A percentile compares a stretch with the other conserved stretches of the same genome.
Conservation (phyloP, 108 stramenopile species). For the Skeletonema potamos region DNA sequence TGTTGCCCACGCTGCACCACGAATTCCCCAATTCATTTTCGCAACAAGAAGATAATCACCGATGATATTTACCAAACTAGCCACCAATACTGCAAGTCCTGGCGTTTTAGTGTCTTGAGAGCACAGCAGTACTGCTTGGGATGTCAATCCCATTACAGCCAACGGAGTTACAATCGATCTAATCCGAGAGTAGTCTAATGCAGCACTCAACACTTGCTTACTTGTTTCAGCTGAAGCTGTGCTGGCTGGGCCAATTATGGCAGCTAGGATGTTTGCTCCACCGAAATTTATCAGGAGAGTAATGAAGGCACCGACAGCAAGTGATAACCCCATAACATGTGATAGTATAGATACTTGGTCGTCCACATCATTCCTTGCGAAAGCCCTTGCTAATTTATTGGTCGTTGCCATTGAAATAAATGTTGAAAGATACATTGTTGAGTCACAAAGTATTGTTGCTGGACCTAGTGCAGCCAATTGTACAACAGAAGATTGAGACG, state of each 20-base stretch:
- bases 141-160: constrained; percentile 68
- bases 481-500: constrained; percentile 42
- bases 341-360: constrained; percentile 50
- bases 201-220: constrained; percentile 47
- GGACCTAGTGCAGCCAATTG: constrained; percentile 94
- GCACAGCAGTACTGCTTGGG: constrained; percentile 79
- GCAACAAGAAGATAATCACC: constrained; percentile 71
- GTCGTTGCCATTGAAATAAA: constrained; percentile 94
- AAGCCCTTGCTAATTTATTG: constrained; percentile 76
- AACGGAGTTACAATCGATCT: constrained; percentile 66
- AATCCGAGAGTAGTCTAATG: constrained; percentile 71
- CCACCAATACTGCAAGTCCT: constrained; percentile 67
- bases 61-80: constrained; percentile 69
- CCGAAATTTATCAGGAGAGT: constrained; percentile 39
- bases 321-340: constrained; percentile 70
- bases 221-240: constrained; percentile 14
- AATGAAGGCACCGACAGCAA: constrained; percentile 53
- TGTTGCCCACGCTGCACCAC: constrained; percentile 77
- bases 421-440: constrained; percentile 72
- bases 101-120: constrained; percentile 83
- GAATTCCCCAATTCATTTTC: constrained; percentile 52
- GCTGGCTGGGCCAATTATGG: constrained; percentile 54
- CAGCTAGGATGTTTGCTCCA: constrained; percentile 49
- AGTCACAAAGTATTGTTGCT: constrained; percentile 90
- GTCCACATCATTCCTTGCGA: constrained; percentile 59